Percentiles rank a stretch among this genome's conserved stretches.
Evolutionary conservation across 2,329 filamentous ascomycete genomes (phyloP).

Genomic region (Pyrenophora graminea): DNA sequence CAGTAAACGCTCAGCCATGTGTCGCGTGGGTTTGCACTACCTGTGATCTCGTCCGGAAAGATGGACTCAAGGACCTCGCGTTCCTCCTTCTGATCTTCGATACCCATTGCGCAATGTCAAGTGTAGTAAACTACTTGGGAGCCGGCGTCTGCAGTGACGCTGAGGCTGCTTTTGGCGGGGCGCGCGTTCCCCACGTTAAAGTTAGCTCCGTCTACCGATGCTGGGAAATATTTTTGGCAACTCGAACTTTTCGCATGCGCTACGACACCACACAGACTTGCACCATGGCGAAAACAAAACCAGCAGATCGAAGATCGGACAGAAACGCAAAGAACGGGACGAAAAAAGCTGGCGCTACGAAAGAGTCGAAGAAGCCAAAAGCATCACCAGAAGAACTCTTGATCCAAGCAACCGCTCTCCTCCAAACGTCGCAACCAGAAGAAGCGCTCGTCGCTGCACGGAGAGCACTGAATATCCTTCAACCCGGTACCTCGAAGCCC

Average conservation of each 20-base stretch:
- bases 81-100: conserved; percentile 92
- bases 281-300: conserved; percentile 58
- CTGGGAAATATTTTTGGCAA: conserved; percentile 28
- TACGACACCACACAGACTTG: neutral
- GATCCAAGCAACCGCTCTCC: conserved; percentile 58
- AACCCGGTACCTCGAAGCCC: conserved; percentile 42
- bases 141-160: conserved; percentile 12
- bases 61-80: conserved; percentile 97
- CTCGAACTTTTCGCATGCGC: conserved; percentile 1
- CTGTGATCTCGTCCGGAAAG: conserved; percentile 95
- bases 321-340: conserved; percentile 41
- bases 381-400: conserved; percentile 61
- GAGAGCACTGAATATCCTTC: conserved; percentile 57
- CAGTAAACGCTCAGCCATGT: conserved; percentile 8
- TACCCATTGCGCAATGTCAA: conserved; percentile 48
- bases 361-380: conserved; percentile 51
- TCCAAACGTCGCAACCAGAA: conserved; percentile 63
- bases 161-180: conserved; percentile 27
- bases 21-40: conserved; percentile 51
- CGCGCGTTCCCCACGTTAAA: conserved; percentile 33
- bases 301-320: conserved; percentile 49
- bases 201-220: conserved; percentile 29
- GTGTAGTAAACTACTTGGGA: conserved; percentile 2
- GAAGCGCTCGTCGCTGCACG: conserved; percentile 60
- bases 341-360: conserved; percentile 31